phyloP scores from a whole-genome alignment of 2,329 filamentous ascomycete species.

The Pestalotiopsis sp. region DNA sequence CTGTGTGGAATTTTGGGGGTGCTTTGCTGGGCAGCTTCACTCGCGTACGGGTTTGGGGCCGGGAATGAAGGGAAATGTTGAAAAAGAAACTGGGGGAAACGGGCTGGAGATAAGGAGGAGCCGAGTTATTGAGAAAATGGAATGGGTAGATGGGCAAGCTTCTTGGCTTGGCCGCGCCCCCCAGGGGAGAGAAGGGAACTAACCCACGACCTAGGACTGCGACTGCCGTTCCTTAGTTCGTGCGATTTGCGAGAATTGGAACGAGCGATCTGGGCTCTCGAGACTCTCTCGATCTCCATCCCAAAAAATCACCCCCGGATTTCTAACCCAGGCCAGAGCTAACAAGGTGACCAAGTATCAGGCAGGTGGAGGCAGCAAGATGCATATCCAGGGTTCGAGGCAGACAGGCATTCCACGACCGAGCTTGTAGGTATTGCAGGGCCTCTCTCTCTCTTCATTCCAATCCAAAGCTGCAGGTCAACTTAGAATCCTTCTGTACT shows the following conservation, averaged over 20 bases:
- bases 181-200: background rate
- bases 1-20: background rate
- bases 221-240: background rate
- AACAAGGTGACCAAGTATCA: background rate
- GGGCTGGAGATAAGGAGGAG: conserved; percentile 6
- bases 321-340: background rate
- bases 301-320: background rate
- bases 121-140: background rate
- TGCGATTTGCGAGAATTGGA: background rate
- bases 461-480: background rate
- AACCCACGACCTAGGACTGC: background rate
- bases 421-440: background rate
- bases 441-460: background rate
- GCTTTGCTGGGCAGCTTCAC: background rate
- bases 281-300: background rate
- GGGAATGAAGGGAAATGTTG: conserved; percentile 7
- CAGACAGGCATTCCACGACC: no score
- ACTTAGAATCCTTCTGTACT: background rate
- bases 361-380: background rate
- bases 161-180: background rate
- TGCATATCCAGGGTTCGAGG: no score
- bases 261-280: background rate
- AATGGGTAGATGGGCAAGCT: background rate
- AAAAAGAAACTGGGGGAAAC: background rate
- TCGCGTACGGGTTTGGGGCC: conserved; percentile 8